These are phyloP conservation scores for Ceratocystiopsis minuta DNA, from an alignment of 2,329 filamentous ascomycete genomes.

Conservation along the genomic window DNA sequence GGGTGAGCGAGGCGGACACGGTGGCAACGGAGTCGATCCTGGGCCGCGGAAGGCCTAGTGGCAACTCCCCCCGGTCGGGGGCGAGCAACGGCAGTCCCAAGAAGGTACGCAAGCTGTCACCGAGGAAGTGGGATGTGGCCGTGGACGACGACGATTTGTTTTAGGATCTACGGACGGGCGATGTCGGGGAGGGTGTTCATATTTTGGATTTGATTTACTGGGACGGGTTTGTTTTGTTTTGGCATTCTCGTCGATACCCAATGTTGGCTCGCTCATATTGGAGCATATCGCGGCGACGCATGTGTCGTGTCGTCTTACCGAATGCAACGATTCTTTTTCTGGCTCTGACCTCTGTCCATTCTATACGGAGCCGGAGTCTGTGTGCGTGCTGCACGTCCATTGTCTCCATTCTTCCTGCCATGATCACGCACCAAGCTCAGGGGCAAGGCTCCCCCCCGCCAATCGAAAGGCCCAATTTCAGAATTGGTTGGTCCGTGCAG, in stretches of 20 bases:
- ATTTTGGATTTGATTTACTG: background rate
- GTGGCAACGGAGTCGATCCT: background rate
- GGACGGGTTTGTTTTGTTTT: background rate
- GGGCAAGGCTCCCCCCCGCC: too few species aligned
- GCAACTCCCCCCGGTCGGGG: constrained; percentile 6
- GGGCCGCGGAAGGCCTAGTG: constrained; percentile 4
- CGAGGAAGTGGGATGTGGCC: constrained; percentile 28
- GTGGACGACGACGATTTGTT: constrained; percentile 23
- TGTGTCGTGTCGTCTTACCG: too few species aligned
- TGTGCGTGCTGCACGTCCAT: too few species aligned
- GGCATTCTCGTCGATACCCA: constrained; percentile 1
- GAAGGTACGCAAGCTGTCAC: constrained; percentile 31
- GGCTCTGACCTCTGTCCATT: too few species aligned
- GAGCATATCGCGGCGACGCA: background rate
- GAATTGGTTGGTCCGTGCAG: too few species aligned
- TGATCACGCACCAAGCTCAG: too few species aligned
- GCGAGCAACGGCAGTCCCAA: constrained; percentile 26
- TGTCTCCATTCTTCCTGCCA: too few species aligned
- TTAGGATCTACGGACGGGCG: too few species aligned
- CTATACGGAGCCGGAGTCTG: too few species aligned
- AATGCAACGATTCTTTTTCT: too few species aligned
- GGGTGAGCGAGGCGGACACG: constrained; percentile 21
- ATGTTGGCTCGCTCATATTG: background rate
- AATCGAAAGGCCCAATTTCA: too few species aligned
- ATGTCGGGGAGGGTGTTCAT: too few species aligned